phyloP scores from a whole-genome alignment of 768 basidiomycete genomes.

The Boletus subcaerulescens region DNA sequence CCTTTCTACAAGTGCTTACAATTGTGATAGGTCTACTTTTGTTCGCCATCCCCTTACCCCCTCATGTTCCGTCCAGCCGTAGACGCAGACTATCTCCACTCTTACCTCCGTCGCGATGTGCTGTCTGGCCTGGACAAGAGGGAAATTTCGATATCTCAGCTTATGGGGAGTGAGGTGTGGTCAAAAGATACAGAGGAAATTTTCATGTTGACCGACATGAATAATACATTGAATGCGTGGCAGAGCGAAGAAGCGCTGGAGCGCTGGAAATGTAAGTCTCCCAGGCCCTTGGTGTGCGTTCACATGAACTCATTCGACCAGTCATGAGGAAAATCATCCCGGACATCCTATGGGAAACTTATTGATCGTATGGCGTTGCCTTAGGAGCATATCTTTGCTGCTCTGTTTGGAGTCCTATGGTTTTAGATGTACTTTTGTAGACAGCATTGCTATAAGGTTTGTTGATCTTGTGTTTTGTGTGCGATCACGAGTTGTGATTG shows the following conservation, averaged over 20 bases:
- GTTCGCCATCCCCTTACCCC: conserved; percentile 53
- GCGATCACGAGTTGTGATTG: too few relatives aligned
- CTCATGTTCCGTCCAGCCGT: conserved; percentile 57
- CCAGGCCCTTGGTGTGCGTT: neutral
- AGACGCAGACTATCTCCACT: conserved; percentile 63
- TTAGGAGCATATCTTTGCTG: neutral
- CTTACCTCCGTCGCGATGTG: conserved; percentile 61
- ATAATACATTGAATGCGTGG: conserved; percentile 62
- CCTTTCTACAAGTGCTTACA: conserved; percentile 5
- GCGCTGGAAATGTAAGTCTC: conserved; percentile 71
- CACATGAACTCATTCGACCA: conserved; percentile 24
- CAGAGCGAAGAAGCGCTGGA: conserved; percentile 62
- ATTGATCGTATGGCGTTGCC: conserved; percentile 36
- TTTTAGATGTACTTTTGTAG: too few relatives aligned
- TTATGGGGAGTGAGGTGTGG: conserved; percentile 29
- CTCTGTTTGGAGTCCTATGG: neutral
- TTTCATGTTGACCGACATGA: conserved; percentile 60
- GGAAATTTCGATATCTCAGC: conserved; percentile 50
- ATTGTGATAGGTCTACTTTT: conserved; percentile 70
- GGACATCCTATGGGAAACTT: conserved; percentile 74
- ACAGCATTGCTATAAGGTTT: too few relatives aligned
- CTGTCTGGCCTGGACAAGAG: conserved; percentile 48
- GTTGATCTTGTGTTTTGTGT: too few relatives aligned
- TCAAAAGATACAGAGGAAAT: conserved; percentile 34
- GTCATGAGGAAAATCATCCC: conserved; percentile 81